Evolutionary conservation across 306 rosid genomes (phyloP).

Genomic region (Rosa multiflora): DNA sequence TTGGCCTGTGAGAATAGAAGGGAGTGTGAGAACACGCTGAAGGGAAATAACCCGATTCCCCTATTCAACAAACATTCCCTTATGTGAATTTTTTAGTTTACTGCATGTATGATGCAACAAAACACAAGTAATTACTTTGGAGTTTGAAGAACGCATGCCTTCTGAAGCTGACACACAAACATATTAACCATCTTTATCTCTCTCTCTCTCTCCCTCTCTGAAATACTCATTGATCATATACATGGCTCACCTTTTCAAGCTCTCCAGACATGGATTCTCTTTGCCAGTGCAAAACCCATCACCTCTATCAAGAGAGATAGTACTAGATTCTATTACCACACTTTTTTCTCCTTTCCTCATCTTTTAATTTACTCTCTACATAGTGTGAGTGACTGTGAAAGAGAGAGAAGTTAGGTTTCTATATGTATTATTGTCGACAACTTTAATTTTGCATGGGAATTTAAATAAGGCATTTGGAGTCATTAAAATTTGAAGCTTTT

Average conservation of each 20-base stretch:
- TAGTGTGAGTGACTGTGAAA: not conserved
- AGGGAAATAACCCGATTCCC: conserved; percentile 36
- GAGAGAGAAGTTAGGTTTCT: not conserved
- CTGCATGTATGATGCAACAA: conserved; percentile 9
- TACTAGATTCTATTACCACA: conserved; percentile 64
- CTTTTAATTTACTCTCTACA: conserved; percentile 15
- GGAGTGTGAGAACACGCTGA: conserved; percentile 47
- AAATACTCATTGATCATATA: not conserved
- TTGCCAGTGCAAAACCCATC: conserved; percentile 60
- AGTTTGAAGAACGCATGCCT: conserved; percentile 63
- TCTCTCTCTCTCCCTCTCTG: conserved; percentile 4
- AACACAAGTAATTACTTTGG: conserved; percentile 35
- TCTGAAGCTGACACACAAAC: conserved; percentile 48
- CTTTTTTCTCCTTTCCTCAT: conserved; percentile 53
- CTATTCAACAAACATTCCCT: conserved; percentile 1
- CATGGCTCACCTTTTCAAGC: conserved; percentile 79
- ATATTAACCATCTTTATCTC: conserved; percentile 4
- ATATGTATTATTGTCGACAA: conserved; percentile 1
- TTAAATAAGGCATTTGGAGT: conserved; percentile 35
- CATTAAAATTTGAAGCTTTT: conserved; percentile 38
- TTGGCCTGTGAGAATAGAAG: conserved; percentile 28
- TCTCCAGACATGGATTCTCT: conserved; percentile 71
- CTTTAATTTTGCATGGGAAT: conserved; percentile 53
- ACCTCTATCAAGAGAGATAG: conserved; percentile 77
- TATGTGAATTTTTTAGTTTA: not conserved